Conservation (phyloP, 225 moss, liverwort and hornwort genomes). For the Pseudisothecium myosuroides region DNA sequence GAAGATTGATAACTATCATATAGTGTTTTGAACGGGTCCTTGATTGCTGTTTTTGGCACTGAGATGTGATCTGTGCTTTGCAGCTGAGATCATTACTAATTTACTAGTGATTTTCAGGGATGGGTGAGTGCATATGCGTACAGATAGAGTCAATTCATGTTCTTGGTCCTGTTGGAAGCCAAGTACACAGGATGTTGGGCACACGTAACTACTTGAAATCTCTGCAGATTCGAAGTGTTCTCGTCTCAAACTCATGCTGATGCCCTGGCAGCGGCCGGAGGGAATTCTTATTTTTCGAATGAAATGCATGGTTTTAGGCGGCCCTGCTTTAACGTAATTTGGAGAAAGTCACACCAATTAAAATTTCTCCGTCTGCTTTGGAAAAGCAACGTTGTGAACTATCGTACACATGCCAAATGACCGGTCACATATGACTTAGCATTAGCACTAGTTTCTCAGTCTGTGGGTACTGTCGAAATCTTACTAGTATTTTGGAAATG, state of each 20-base stretch:
- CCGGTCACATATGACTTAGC: neutral
- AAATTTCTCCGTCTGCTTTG: neutral
- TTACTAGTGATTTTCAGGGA: neutral
- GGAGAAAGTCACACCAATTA: neutral
- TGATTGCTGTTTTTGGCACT: neutral
- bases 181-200: neutral
- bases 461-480: neutral
- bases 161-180: neutral
- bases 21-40: neutral
- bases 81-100: no score
- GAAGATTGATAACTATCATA: neutral
- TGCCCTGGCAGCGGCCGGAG: neutral
- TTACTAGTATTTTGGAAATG: neutral
- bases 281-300: neutral
- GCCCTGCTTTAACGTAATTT: neutral
- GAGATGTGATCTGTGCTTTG: neutral
- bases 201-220: neutral
- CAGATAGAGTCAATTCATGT: neutral
- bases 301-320: neutral
- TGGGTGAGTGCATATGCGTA: neutral
- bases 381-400: neutral
- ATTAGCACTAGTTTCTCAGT: neutral
- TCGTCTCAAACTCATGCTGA: neutral
- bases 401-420: neutral
- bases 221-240: neutral